Base-by-base conservation (phyloP, 2,329 filamentous ascomycete species). In the Colletotrichum shisoi region DNA sequence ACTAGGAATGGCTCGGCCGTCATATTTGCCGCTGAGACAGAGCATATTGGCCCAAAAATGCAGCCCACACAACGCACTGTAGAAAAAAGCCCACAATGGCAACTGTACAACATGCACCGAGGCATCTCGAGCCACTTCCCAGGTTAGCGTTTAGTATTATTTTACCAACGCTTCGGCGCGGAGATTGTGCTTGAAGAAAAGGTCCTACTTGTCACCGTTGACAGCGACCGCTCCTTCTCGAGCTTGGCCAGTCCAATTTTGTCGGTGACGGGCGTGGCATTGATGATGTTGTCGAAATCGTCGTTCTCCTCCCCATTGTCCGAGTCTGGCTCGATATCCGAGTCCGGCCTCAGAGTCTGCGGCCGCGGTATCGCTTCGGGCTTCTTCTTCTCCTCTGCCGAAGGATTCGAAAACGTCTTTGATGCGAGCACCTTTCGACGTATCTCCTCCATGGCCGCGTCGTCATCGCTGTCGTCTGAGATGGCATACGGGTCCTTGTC, bases 231-330 rank as follows among this genome's bases (percentile, higher is more conserved):
- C 72, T 87, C 85, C 76, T 83, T 87, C 68, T 87, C 84, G 48
- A 88, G 76, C 76, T 80, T 85, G 2, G 79, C 77, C 63, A 88
- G 73, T 0, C 94, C 94, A 13, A 91, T 91, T 62, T 90, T 87
- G 76, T 97, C 94, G 0, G 94, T 97, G 19, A 96, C 87, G 0
- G 93, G 93, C 3, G 92, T 94, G 0, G 95, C 94, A 72, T 94
- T 88, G 74, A 97, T 96, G 77, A 99, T 96, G 71, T 90, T 90
- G 74, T 98, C 94, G 74, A 98, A 97, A 57, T 93, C 90, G 53
- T 91, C 91, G 61, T 95, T 90, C 1, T 83, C 87, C 21, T 80
- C 76, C 37, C 80, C 85, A 63, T 90, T 86, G 69, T 93, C 91
- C 3, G 89, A 92, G 68, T 91, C 91, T 1, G 91, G 89, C 73